phyloP scores from a whole-genome alignment of 75 land plant genomes.

The Cunninghamia lanceolata region DNA sequence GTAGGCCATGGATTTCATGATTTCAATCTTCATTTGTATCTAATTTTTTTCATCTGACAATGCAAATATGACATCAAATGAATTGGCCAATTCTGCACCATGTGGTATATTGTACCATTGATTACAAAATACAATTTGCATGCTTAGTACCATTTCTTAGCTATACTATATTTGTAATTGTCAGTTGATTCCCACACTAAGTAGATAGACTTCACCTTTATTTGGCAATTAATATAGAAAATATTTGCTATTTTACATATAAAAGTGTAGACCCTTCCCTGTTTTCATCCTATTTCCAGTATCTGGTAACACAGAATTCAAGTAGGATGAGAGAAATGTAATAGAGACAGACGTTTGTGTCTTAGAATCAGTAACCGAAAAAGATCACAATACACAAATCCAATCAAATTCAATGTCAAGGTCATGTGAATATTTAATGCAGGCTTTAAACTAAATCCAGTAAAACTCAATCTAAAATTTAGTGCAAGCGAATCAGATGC shows the following conservation, averaged over 20 bases:
- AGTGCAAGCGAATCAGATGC: neutral
- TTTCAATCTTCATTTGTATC: neutral
- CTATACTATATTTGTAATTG: neutral
- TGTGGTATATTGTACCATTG: neutral
- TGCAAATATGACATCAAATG: neutral
- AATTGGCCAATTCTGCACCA: neutral
- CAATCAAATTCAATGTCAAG: neutral
- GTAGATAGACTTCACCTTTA: too few relatives aligned
- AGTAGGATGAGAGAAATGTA: neutral
- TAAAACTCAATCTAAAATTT: neutral
- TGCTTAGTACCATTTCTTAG: neutral
- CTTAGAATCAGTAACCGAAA: neutral
- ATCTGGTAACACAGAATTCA: neutral
- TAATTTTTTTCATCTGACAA: neutral
- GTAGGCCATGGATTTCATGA: neutral
- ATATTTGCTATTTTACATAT: neutral
- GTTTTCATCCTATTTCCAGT: neutral
- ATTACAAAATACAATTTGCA: neutral
- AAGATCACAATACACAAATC: neutral
- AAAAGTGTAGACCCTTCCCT: neutral
- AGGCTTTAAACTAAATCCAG: neutral
- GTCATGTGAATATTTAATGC: neutral
- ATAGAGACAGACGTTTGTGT: neutral
- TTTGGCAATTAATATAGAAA: neutral
- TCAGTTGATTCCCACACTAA: neutral